Conservation (phyloP, 176 grass and related monocot species). For the Hyparrhenia diplandra region DNA sequence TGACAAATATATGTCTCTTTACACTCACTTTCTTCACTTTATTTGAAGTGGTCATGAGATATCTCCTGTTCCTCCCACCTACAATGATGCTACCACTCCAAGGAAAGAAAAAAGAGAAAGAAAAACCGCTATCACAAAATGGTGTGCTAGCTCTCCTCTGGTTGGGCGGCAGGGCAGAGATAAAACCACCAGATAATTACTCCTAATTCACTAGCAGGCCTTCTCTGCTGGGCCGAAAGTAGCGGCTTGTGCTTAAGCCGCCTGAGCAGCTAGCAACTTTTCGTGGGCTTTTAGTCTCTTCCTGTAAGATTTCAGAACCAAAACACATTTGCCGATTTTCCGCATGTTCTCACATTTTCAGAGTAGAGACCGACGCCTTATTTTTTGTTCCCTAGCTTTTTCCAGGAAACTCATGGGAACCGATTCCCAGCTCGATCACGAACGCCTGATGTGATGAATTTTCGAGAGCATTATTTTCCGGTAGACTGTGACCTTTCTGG, state of each 20-base stretch:
- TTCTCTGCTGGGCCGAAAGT: neutral
- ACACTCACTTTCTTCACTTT: neutral
- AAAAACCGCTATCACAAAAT: neutral
- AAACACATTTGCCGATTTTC: neutral
- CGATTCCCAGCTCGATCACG: neutral
- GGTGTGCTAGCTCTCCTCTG: neutral
- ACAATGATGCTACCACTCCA: neutral
- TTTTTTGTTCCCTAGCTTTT: neutral
- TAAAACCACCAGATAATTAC: constrained; percentile 21
- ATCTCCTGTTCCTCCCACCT: neutral
- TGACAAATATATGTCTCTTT: neutral
- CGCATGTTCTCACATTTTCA: neutral
- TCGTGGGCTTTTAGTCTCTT: neutral
- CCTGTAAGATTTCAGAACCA: neutral
- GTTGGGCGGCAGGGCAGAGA: neutral
- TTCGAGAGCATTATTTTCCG: neutral
- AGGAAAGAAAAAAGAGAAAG: neutral
- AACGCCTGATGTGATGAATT: neutral
- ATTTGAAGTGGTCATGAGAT: constrained; percentile 12
- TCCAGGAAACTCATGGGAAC: neutral
- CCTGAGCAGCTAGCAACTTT: neutral
- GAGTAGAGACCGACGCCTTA: neutral
- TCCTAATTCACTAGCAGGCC: neutral
- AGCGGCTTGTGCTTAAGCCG: too few relatives aligned
- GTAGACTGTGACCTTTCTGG: neutral